Evolutionary conservation across 805 yeast genomes (phyloP).

Genomic region (Suhomyces tanzawaensis): DNA sequence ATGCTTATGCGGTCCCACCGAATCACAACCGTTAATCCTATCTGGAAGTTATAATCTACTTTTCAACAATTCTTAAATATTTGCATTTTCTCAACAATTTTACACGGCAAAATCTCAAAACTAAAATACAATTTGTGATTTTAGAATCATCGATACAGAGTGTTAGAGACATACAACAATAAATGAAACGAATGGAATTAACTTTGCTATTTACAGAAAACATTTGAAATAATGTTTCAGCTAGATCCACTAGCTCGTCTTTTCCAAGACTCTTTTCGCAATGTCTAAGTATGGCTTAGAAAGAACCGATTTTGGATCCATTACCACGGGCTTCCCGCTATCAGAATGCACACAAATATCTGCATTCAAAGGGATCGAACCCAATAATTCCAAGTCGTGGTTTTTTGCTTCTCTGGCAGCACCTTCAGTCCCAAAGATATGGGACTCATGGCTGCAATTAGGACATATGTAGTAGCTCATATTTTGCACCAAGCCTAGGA

Average conservation of each 20-base stretch:
- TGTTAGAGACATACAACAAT: no score
- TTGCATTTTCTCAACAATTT: no score
- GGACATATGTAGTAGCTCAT: slow-evolving; percentile 80
- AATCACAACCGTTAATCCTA: no score
- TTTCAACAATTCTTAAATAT: no score
- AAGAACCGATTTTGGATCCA: slow-evolving; percentile 34
- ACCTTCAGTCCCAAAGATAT: slow-evolving; percentile 70
- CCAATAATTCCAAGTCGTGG: slow-evolving; percentile 52
- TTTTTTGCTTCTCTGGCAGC: slow-evolving; percentile 49
- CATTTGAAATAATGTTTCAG: no score
- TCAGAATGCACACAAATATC: slow-evolving; percentile 62
- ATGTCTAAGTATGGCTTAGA: slow-evolving; percentile 47
- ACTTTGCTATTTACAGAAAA: no score
- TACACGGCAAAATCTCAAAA: no score
- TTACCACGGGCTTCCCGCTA: slow-evolving; percentile 59
- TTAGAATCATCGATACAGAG: no score
- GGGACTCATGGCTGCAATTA: slow-evolving; percentile 69
- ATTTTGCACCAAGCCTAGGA: slow-evolving; percentile 75
- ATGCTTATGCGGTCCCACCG: no score
- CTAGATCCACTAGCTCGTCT: slow-evolving; percentile 9
- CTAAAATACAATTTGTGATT: no score
- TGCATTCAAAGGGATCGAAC: slow-evolving; percentile 64
- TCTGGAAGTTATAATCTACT: no score
- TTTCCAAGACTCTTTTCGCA: slow-evolving; percentile 36
- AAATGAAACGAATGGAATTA: no score